A percentile compares a stretch with the other conserved stretches of the same genome.
Conservation (phyloP, 352 stramenopile genomes). For the Globisporangium uncinulatum region DNA sequence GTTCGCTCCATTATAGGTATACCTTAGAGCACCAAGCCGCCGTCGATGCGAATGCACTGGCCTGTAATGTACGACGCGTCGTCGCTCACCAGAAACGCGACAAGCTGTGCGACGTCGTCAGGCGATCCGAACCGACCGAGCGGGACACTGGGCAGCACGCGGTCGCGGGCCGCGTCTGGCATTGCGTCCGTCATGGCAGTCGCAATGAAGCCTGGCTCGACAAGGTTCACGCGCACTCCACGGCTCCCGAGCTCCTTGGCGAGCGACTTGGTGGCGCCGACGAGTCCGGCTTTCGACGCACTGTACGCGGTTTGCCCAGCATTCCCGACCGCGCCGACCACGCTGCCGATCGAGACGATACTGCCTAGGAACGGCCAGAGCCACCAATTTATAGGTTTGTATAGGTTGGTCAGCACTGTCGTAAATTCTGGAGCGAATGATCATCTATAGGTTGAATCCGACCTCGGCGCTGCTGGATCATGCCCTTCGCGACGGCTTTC, state of each 20-base stretch:
- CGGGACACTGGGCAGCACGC: conserved; percentile 42
- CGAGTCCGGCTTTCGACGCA: conserved; percentile 72
- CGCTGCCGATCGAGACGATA: conserved; percentile 84
- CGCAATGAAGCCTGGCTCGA: conserved; percentile 80
- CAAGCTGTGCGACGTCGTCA: conserved; percentile 74
- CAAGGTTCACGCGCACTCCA: conserved; percentile 85
- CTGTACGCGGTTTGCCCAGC: conserved; percentile 78
- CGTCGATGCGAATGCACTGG: conserved; percentile 76
- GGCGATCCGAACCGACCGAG: conserved; percentile 56
- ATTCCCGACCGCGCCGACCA: conserved; percentile 73
- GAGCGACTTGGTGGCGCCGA: conserved; percentile 71
- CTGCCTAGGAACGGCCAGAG: conserved; percentile 37
- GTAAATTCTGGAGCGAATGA: too few relatives aligned
- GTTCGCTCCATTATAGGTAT: too few relatives aligned
- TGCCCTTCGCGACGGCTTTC: conserved; percentile 69
- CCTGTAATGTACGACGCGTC: conserved; percentile 82
- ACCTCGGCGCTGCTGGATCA: conserved; percentile 65
- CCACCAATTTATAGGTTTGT: too few relatives aligned
- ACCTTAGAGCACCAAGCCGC: conserved; percentile 62
- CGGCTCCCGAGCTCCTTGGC: conserved; percentile 80
- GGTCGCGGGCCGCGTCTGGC: conserved; percentile 38
- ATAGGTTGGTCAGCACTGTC: too few relatives aligned
- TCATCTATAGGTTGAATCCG: neutral
- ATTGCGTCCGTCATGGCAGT: conserved; percentile 79
- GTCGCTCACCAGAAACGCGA: conserved; percentile 73